Evolutionary conservation across 306 rosid species (phyloP).

Genomic region (Astragalus glycyphyllos): DNA sequence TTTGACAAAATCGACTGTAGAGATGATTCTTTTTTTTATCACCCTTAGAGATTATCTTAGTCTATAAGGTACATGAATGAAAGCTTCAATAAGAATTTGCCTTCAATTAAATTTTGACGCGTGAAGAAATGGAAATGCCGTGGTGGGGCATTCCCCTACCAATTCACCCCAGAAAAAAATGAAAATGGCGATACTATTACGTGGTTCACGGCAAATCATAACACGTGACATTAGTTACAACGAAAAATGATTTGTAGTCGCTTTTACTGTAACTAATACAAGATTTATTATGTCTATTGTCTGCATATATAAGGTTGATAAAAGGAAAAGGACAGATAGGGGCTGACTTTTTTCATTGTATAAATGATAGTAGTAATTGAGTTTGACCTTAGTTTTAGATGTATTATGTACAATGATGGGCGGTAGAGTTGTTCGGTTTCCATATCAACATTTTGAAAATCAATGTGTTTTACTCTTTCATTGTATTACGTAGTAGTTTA

Average conservation of each 20-base stretch:
- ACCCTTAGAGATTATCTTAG: too few relatives aligned
- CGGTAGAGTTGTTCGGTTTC: slow-evolving; percentile 64
- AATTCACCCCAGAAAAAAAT: neutral
- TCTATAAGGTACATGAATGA: neutral
- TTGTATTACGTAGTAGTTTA: neutral
- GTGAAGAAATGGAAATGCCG: neutral
- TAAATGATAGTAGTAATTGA: slow-evolving; percentile 24
- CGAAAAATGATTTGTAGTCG: slow-evolving; percentile 10
- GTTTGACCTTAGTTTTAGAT: slow-evolving; percentile 50
- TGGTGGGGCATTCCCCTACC: too few relatives aligned
- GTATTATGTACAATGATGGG: slow-evolving; percentile 41
- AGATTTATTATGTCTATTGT: too few relatives aligned
- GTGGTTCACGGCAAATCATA: neutral
- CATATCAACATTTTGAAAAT: slow-evolving; percentile 54
- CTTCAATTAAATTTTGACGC: neutral
- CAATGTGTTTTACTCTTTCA: slow-evolving; percentile 27
- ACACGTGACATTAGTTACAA: slow-evolving; percentile 24
- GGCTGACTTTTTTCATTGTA: slow-evolving; percentile 39
- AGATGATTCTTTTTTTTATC: too few relatives aligned
- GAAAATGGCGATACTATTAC: neutral
- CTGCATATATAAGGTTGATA: too few relatives aligned
- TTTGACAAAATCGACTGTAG: too few relatives aligned
- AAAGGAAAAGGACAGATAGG: neutral
- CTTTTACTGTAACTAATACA: neutral
- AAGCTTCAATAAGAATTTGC: neutral